These are phyloP conservation scores for Lactarius hengduanensis DNA, from an alignment of 768 basidiomycete species.

Conservation along the genomic window DNA sequence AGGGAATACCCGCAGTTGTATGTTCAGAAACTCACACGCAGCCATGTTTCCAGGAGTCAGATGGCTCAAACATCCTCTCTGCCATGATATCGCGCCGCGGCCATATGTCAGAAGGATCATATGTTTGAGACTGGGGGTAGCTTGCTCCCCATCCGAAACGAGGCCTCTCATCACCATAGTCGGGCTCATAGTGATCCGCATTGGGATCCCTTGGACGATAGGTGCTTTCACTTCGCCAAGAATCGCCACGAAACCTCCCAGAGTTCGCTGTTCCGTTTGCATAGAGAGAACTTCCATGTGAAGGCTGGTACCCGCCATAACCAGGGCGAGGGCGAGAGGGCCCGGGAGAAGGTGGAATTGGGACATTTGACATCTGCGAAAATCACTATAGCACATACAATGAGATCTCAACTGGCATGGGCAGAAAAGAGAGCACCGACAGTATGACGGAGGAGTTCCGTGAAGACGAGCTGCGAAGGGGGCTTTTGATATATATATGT, in stretches of 20 bases:
- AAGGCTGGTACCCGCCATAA: conserved; percentile 54
- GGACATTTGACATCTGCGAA: conserved; percentile 30
- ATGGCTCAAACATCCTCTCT: conserved; percentile 69
- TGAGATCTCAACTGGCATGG: conserved; percentile 3
- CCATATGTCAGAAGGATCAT: conserved; percentile 34
- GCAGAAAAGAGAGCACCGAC: conserved; percentile 2
- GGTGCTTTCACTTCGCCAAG: conserved; percentile 48
- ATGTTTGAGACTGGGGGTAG: conserved; percentile 30
- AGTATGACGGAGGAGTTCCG: background rate
- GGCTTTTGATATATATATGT: background rate
- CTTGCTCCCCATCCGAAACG: conserved; percentile 15
- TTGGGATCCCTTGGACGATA: conserved; percentile 37
- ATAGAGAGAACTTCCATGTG: conserved; percentile 39
- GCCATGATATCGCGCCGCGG: conserved; percentile 39
- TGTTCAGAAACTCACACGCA: conserved; percentile 16
- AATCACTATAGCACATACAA: conserved; percentile 22
- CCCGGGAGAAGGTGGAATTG: conserved; percentile 51
- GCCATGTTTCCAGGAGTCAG: conserved; percentile 53
- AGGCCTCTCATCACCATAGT: conserved; percentile 16
- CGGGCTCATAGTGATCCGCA: conserved; percentile 21
- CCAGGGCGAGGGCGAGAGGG: conserved; percentile 43
- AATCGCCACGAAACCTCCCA: conserved; percentile 37
- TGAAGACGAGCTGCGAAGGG: conserved; percentile 4
- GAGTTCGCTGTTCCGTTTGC: conserved; percentile 42
- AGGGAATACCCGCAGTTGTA: background rate